phyloP scores from a whole-genome alignment of 305 asterid genomes.

The Andrographis paniculata region DNA sequence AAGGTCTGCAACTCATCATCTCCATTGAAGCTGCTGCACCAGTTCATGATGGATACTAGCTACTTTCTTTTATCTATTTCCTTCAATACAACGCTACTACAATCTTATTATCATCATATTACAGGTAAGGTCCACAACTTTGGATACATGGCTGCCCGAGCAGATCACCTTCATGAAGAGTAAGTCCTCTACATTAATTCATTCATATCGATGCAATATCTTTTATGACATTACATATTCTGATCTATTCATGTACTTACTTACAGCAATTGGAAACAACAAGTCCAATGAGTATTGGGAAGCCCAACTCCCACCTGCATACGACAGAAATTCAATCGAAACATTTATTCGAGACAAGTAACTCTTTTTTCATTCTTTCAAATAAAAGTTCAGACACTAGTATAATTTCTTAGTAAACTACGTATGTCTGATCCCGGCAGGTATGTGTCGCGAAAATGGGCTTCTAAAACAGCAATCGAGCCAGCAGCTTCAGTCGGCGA shows the following conservation, averaged over 20 bases:
- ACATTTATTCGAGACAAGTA: slow-evolving; percentile 67
- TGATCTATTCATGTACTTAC: no score
- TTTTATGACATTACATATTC: slow-evolving; percentile 14
- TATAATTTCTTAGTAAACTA: not conserved
- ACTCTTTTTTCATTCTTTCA: not conserved
- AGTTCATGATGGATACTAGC: not conserved
- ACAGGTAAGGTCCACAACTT: slow-evolving; percentile 80
- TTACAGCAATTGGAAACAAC: slow-evolving; percentile 62
- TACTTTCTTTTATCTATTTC: slow-evolving; percentile 11
- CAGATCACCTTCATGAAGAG: slow-evolving; percentile 80
- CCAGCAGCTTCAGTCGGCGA: slow-evolving; percentile 25
- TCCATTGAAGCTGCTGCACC: no score
- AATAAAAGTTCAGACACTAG: not conserved
- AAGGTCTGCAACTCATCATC: slow-evolving; percentile 35
- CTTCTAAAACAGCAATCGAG: slow-evolving; percentile 31
- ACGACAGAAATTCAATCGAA: slow-evolving; percentile 51
- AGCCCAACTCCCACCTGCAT: slow-evolving; percentile 44
- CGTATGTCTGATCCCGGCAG: slow-evolving; percentile 34
- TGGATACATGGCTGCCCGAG: slow-evolving; percentile 97
- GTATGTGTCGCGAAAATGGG: slow-evolving; percentile 72
- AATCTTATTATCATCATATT: not conserved
- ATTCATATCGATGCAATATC: not conserved
- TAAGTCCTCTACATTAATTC: slow-evolving; percentile 35
- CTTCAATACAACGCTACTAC: no score
- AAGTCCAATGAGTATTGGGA: slow-evolving; percentile 78